Conservation (phyloP, 2,329 filamentous ascomycete genomes). For the Sordariomycetes sp. region DNA sequence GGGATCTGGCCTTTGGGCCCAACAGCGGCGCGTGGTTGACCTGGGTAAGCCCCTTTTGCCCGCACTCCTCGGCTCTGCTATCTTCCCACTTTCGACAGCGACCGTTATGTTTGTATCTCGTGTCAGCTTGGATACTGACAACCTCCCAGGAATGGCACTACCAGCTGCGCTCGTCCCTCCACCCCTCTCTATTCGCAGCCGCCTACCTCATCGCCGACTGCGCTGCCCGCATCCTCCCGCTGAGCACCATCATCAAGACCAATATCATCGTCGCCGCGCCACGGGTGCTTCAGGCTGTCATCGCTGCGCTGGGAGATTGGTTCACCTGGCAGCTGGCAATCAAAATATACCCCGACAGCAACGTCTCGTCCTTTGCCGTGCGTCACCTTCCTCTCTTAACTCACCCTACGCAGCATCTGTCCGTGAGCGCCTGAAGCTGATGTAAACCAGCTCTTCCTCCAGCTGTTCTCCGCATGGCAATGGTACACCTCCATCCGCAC, state of each 20-base stretch:
- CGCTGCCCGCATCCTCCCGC: constrained; percentile 42
- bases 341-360: constrained; percentile 55
- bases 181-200: constrained; percentile 77
- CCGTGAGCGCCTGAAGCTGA: too few species aligned
- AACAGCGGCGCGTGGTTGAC: constrained; percentile 83
- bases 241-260: constrained; percentile 48
- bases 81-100: background rate
- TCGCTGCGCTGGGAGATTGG: constrained; percentile 73
- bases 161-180: constrained; percentile 79
- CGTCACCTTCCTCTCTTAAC: constrained; percentile 14
- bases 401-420: too few species aligned
- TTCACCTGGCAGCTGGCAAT: constrained; percentile 79
- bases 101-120: background rate
- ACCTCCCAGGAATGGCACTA: constrained; percentile 78
- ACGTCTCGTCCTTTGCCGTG: constrained; percentile 62
- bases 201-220: constrained; percentile 58
- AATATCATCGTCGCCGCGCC: constrained; percentile 64
- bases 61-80: too few species aligned
- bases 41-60: too few species aligned
- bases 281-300: constrained; percentile 64
- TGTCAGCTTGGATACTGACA: constrained; percentile 7
- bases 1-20: constrained; percentile 74
- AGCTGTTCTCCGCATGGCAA: constrained; percentile 60
- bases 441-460: constrained; percentile 22
- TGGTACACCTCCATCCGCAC: constrained; percentile 93